Evolutionary conservation across 345 rosid species (phyloP).

Genomic region (Alliaria petiolata): DNA sequence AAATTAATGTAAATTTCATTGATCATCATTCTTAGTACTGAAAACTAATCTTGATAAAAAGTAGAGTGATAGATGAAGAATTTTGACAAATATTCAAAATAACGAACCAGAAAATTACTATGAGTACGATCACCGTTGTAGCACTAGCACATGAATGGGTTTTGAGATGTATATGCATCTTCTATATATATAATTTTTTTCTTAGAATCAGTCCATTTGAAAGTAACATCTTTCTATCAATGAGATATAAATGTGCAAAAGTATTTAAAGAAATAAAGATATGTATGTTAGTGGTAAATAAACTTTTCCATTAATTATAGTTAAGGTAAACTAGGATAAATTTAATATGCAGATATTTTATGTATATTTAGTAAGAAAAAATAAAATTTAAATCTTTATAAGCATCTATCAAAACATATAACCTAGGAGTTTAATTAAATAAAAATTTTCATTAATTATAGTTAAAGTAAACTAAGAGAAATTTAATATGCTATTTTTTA

Average conservation of each 20-base stretch:
- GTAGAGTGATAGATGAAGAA: no score
- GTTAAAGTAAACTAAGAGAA: neutral
- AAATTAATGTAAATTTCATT: no score
- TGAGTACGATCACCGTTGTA: neutral
- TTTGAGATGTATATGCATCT: neutral
- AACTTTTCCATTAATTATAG: neutral
- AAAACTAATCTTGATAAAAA: no score
- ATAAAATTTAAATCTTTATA: neutral
- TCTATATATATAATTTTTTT: neutral
- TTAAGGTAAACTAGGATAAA: neutral
- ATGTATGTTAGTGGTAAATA: neutral
- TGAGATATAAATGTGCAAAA: neutral
- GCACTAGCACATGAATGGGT: neutral
- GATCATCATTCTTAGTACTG: no score
- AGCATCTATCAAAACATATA: neutral
- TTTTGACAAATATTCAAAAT: no score
- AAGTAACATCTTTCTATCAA: neutral
- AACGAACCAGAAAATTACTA: neutral
- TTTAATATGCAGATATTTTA: neutral
- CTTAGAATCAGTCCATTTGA: neutral
- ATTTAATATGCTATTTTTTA: neutral
- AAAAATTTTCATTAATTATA: neutral
- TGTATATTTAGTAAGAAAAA: neutral
- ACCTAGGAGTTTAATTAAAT: no score
- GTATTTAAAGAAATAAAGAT: neutral